phyloP scores from a whole-genome alignment of 306 rosid genomes.

The Biancaea sappan region DNA sequence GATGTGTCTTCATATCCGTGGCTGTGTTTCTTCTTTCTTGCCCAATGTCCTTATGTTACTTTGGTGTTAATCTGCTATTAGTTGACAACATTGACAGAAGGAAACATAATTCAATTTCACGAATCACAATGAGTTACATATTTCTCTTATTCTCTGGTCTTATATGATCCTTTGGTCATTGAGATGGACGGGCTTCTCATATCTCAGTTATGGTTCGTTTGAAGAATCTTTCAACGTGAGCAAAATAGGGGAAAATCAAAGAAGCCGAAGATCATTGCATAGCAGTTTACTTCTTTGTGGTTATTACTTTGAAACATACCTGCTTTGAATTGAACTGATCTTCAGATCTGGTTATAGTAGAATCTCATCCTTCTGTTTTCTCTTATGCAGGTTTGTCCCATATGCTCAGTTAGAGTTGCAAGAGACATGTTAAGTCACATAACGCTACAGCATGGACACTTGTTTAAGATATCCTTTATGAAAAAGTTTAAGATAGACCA shows the following conservation, averaged over 20 bases:
- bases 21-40: neutral
- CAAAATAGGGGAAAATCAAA: neutral
- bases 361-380: slow-evolving; percentile 36
- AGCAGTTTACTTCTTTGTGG: neutral
- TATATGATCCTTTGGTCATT: neutral
- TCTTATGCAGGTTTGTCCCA: slow-evolving; percentile 81
- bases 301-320: slow-evolving; percentile 1
- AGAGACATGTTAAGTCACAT: slow-evolving; percentile 92
- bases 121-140: neutral
- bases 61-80: too few species aligned
- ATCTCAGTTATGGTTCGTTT: neutral
- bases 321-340: slow-evolving; percentile 25
- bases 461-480: slow-evolving; percentile 90
- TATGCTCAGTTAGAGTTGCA: slow-evolving; percentile 89
- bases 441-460: slow-evolving; percentile 89
- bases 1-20: neutral
- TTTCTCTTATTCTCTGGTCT: neutral
- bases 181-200: slow-evolving; percentile 17
- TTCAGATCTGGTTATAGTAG: slow-evolving; percentile 27
- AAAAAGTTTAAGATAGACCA: too few species aligned
- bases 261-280: slow-evolving; percentile 23
- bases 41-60: neutral
- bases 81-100: neutral
- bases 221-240: slow-evolving; percentile 5
- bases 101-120: neutral